These are phyloP conservation scores for Globisporangium radiosum DNA, from an alignment of 352 stramenopile species.

Conservation along the genomic window DNA sequence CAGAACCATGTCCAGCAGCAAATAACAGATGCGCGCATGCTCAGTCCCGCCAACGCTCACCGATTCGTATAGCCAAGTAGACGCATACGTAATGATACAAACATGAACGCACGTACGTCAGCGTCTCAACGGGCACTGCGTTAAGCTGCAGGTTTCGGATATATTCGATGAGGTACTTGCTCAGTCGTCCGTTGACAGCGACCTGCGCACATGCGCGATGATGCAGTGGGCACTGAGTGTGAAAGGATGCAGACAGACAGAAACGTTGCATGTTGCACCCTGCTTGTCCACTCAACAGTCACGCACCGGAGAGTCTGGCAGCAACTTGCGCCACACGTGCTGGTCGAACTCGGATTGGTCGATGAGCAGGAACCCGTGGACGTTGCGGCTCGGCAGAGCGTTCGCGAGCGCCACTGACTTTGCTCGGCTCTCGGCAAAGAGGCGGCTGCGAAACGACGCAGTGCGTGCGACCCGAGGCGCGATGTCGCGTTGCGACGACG, in stretches of 20 bases:
- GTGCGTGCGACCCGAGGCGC: constrained; percentile 7
- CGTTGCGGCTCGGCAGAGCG: constrained; percentile 24
- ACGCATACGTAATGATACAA: neutral
- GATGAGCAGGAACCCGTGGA: constrained; percentile 35
- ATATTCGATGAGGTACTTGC: constrained; percentile 56
- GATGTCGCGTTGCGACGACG: constrained; percentile 1
- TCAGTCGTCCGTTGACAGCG: constrained; percentile 27
- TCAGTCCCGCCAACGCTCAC: no score
- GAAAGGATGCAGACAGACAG: constrained; percentile 3
- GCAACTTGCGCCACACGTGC: constrained; percentile 43
- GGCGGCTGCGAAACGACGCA: constrained; percentile 10
- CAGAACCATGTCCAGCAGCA: neutral
- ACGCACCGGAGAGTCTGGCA: constrained; percentile 35
- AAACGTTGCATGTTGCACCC: neutral
- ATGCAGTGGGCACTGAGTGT: neutral
- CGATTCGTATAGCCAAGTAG: neutral
- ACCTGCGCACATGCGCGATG: constrained; percentile 18
- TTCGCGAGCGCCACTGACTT: neutral
- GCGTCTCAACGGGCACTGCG: constrained; percentile 44
- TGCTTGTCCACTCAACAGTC: neutral
- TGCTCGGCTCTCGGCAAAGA: constrained; percentile 3
- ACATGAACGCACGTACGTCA: constrained; percentile 34
- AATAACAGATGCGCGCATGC: neutral
- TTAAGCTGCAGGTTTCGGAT: constrained; percentile 49
- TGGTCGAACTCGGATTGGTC: constrained; percentile 54